These are phyloP conservation scores for Erysiphe pulchra DNA, from an alignment of 2,329 filamentous ascomycete genomes.

Conservation along the genomic window DNA sequence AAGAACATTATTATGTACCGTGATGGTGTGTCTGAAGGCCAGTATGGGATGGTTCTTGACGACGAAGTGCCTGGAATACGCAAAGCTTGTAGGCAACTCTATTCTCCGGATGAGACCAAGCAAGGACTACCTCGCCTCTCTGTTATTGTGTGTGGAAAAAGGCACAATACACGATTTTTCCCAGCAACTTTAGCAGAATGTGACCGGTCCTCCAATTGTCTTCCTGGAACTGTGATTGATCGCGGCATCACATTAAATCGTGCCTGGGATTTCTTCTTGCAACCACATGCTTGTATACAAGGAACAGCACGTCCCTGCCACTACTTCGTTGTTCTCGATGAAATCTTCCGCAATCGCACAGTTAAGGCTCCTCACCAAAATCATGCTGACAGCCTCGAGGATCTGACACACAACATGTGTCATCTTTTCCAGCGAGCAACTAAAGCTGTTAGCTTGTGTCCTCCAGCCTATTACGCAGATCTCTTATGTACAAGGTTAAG, in stretches of 20 bases:
- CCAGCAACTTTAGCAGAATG: constrained; percentile 28
- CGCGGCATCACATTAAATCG: constrained; percentile 49
- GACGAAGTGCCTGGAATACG: constrained; percentile 39
- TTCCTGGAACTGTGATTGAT: constrained; percentile 58
- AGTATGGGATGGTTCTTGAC: constrained; percentile 42
- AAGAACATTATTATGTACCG: constrained; percentile 60
- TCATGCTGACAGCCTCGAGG: constrained; percentile 40
- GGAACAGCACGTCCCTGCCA: constrained; percentile 64
- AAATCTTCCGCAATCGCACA: constrained; percentile 28
- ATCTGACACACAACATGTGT: constrained; percentile 50
- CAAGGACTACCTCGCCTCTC: constrained; percentile 31
- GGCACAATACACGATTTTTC: constrained; percentile 69
- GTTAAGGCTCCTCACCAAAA: constrained; percentile 7
- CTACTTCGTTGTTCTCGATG: constrained; percentile 45
- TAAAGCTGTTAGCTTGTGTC: constrained; percentile 61
- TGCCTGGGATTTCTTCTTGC: constrained; percentile 63
- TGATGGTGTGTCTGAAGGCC: constrained; percentile 71
- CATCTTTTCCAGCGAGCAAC: constrained; percentile 63
- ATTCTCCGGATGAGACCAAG: constrained; percentile 22
- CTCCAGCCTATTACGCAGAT: constrained; percentile 73
- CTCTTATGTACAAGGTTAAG: constrained; percentile 54
- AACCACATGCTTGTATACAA: constrained; percentile 52
- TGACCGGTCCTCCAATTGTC: constrained; percentile 33
- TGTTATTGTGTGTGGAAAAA: constrained; percentile 58
- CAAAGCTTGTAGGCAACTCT: constrained; percentile 31